Conservation (phyloP, 192 early-diverging fungal species). For the Podila clonocystis region DNA sequence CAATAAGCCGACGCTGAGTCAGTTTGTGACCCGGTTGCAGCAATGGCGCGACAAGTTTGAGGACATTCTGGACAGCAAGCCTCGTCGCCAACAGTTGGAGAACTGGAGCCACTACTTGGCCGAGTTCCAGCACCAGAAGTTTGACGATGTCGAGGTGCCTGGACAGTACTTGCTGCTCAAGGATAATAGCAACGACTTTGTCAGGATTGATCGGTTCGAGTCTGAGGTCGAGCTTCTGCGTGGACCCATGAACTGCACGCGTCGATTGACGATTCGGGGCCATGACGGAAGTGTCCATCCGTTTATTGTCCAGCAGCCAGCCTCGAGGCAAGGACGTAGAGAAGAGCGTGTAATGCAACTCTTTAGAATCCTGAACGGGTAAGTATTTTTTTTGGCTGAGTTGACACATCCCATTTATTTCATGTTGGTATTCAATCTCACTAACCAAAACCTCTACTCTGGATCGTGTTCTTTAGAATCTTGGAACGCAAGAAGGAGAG, state of each 20-base stretch:
- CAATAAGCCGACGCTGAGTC: conserved; percentile 82
- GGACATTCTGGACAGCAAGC: conserved; percentile 82
- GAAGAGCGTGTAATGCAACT: conserved; percentile 97
- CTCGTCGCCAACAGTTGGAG: conserved; percentile 85
- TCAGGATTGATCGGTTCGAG: conserved; percentile 94
- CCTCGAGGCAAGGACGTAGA: conserved; percentile 85
- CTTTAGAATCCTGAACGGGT: conserved; percentile 90
- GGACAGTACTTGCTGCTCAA: conserved; percentile 93
- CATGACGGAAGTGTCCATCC: conserved; percentile 90
- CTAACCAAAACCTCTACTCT: neutral
- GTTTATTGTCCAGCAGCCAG: conserved; percentile 97
- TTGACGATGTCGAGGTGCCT: conserved; percentile 99
- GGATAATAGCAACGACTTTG: conserved; percentile 89
- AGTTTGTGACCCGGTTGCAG: conserved; percentile 87
- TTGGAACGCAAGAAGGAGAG: conserved; percentile 86
- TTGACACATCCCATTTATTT: neutral
- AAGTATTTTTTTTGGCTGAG: conserved; percentile 1
- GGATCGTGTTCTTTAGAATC: conserved; percentile 53
- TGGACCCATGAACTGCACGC: conserved; percentile 75
- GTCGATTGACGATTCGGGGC: conserved; percentile 88
- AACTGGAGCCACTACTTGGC: conserved; percentile 91
- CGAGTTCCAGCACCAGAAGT: conserved; percentile 99
- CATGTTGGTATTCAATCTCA: neutral
- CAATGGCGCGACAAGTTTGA: conserved; percentile 96
- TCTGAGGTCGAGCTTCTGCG: conserved; percentile 90